Evolutionary conservation across 148 eudicot genomes (phyloP), one percentile per base, ranked within the genome.

Genomic region (Drosera capensis): DNA sequence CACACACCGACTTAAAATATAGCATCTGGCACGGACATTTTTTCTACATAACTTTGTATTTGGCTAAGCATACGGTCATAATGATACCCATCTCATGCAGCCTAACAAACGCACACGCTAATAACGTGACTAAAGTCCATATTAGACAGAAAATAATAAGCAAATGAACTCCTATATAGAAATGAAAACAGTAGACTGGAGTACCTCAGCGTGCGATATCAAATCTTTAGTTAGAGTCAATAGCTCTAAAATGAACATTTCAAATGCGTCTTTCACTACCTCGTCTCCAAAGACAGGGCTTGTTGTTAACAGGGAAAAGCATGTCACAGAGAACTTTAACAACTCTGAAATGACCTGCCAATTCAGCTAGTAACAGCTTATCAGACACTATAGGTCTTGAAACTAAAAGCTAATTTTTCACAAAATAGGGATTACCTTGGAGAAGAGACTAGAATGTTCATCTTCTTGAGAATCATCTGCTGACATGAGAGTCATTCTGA

Each of bases 401-500:
- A 17, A 26, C 9, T 34, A 11, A 34, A 23, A 47, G 51, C 39
- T 23, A 47, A 22, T 14, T 26, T 26, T 14, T 24, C 14, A 28
- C 16, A 30, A 26, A 29, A 52, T 35, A 34, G 14, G n/a, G n/a
- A 20, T 30, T 63, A 80, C 97, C 95, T 84, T 75, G 48, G 71
- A 74, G 59, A 78, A 80, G 45, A 72, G 55, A 48, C 54, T 59
- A 44, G 23, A 63, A 55, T 90, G 93, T 54, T 90, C 94, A 48
- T 80, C 97, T 34, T 84, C 95, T 58, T 79, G 82, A 39, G 95
- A 80, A 25, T 80, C 93, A 25, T 62, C 85, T 25, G 65, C 67
- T 20, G 87, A 78, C 73, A 76, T 69, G 25, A 90, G 75, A 47
- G 87, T 80, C 95, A 90, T 80, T 64, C 73, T 75, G 25, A 90